phyloP scores from a whole-genome alignment of 2,329 filamentous ascomycete species.

The Macroventuria anomochaeta region DNA sequence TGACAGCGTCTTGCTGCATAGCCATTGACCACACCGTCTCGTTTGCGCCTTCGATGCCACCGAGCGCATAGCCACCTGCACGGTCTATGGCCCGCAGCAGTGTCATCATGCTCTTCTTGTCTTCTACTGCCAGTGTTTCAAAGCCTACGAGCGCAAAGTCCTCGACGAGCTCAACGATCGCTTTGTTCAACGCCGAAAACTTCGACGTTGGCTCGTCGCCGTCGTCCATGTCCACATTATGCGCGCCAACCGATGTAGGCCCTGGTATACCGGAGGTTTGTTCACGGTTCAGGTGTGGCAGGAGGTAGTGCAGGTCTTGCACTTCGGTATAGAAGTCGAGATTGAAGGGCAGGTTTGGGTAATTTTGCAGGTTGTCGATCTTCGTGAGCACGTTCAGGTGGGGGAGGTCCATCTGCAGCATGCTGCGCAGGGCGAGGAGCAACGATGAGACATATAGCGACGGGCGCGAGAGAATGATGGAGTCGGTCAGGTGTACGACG shows the following conservation, averaged over 20 bases:
- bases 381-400: conserved; percentile 97
- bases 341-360: conserved; percentile 89
- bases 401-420: conserved; percentile 97
- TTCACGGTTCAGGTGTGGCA: conserved; percentile 81
- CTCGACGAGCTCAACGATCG: conserved; percentile 85
- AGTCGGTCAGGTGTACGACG: conserved; percentile 91
- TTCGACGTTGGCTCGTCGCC: conserved; percentile 60
- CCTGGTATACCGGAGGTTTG: conserved; percentile 53
- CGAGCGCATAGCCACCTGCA: conserved; percentile 92
- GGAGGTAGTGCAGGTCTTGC: conserved; percentile 84
- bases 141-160: conserved; percentile 90
- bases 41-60: conserved; percentile 86
- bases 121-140: conserved; percentile 93
- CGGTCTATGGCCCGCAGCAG: conserved; percentile 88
- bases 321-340: conserved; percentile 98
- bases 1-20: conserved; percentile 73
- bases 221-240: conserved; percentile 50
- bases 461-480: conserved; percentile 88
- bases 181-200: conserved; percentile 83
- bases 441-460: conserved; percentile 95
- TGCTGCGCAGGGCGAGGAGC: conserved; percentile 88
- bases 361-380: conserved; percentile 89
- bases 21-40: conserved; percentile 97
- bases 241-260: conserved; percentile 24
- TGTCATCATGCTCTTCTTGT: conserved; percentile 96